Base-by-base conservation (phyloP, 352 stramenopile genomes). In the Ochromonadaceae sp. region DNA sequence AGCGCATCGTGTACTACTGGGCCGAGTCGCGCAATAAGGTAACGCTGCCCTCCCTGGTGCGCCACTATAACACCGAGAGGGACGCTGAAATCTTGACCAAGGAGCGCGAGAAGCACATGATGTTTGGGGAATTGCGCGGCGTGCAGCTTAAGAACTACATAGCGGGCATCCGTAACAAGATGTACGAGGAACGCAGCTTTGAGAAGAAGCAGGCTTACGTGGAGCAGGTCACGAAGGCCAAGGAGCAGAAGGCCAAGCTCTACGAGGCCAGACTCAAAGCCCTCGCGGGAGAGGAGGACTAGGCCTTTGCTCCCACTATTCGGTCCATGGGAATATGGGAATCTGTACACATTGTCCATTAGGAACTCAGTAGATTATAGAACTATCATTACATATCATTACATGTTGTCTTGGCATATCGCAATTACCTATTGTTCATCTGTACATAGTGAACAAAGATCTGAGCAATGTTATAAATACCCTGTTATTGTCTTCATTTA, bases 201-300 rank as follows among this genome's bases (percentile, higher is more conserved):
- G 55, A 52, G 17, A 63, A 63, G 55, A 4, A 32, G 40, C 17
- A 63, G 14, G 7, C 5, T 60, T 17, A 14, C 35, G 35, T 55
- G 12, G 14, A 38, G n/a, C 12, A 14, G 15, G 12, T 30, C 46
- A 30, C 15, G n/a, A 14, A 55, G 35, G 14, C 25, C 36, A 55
- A 53, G 25, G 55, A 63, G 25, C 55, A 63, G 38, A 63, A 63
- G 22, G 34, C 4, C 22, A 63, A 63, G 22, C 38, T 63, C 12
- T 22, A 49, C 3, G 55, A 63, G 17, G 38, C 55, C 20, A 4
- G 38, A 17, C 17, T 63, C 7, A 14, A 32, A 30, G 55, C 55
- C 9, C 38, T 63, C 5, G 55, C 38, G 34, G 55, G 55, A 34
- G 55, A 63, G 17, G 9, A 17, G 17, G 40, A 44, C 40, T 15